Evolutionary conservation across 768 basidiomycete species (phyloP), one percentile per base, ranked within the genome.

Genomic region (Suillus cothurnatus): DNA sequence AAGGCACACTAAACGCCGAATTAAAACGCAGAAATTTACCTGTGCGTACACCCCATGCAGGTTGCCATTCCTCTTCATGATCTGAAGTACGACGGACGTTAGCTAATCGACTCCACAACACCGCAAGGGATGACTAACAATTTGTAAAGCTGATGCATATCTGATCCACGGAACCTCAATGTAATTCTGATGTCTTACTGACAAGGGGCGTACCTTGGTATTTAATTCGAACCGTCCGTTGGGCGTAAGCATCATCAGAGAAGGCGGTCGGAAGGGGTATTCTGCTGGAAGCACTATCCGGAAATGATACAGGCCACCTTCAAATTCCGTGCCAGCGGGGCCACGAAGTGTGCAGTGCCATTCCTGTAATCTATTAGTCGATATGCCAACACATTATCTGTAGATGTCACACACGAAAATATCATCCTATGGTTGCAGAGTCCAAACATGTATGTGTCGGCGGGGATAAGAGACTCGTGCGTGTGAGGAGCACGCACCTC

Each of bases 281-380:
- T 95, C 93, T 61, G 95, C 89, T 15, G 96, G 95, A 9, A 97
- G 81, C 32, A 93, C 78, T 71, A 97, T 91, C 64, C 95, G 88
- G 76, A 97, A 91, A 79, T 98, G 97, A 79, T 99, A 99, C n/a
- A 97, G 79, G 53, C 96, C 97, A 61, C 93, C 94, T 76, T 94
- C 93, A 67, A 91, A 99, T 74, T 98, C 95, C 43, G 94, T 95
- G 19, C 89, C 93, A 17, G 84, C 73, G 1, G 95, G 87, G 2
- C 96, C 97, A 66, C 94, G 89, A 62, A 99, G 83, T n/a, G 97
- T 98, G 74, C 95, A 97, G 74, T 98, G 96, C 97, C 97, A 99
- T 83, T 96, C 87, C 82, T 90, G 78, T 14, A 26, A 47, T 61
- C 38, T 49, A 65, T 47, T 53, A 69, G 68, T 73, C 68, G 69